Conservation (phyloP, 805 yeast genomes). For the Blastobotrys terrestris region DNA sequence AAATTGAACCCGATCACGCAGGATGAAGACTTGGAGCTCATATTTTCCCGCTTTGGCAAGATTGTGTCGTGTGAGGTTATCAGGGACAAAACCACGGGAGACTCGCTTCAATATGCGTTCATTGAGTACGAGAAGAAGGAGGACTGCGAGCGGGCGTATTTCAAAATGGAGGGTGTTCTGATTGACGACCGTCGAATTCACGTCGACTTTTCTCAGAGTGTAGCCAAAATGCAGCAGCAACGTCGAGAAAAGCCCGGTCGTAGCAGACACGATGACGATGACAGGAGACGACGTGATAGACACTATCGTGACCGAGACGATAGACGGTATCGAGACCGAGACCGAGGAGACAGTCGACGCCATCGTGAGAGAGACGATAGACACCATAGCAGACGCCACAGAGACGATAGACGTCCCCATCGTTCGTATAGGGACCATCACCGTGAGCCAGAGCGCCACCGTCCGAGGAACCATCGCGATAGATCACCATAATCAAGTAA, state of each 20-base stretch:
- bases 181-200: slow-evolving; percentile 60
- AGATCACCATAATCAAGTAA: no score
- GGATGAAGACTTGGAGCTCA: slow-evolving; percentile 48
- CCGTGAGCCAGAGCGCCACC: no score
- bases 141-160: slow-evolving; percentile 57
- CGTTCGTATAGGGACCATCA: no score
- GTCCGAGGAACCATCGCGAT: no score
- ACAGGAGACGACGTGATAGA: neutral
- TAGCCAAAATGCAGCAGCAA: slow-evolving; percentile 16
- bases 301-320: slow-evolving; percentile 17
- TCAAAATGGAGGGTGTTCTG: slow-evolving; percentile 53
- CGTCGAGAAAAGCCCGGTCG: neutral
- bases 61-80: slow-evolving; percentile 48
- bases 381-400: slow-evolving; percentile 2
- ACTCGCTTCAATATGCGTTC: slow-evolving; percentile 56
- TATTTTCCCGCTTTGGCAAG: slow-evolving; percentile 58
- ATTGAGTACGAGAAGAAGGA: slow-evolving; percentile 45
- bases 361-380: slow-evolving; percentile 4
- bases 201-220: slow-evolving; percentile 63
- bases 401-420: slow-evolving; percentile 1
- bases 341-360: slow-evolving; percentile 3
- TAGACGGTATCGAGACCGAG: slow-evolving; percentile 8
- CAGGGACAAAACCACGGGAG: slow-evolving; percentile 41
- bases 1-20: slow-evolving; percentile 56
- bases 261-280: slow-evolving; percentile 3